phyloP scores from a whole-genome alignment of 208 protist species.

The Trypanosoma melophagium region DNA sequence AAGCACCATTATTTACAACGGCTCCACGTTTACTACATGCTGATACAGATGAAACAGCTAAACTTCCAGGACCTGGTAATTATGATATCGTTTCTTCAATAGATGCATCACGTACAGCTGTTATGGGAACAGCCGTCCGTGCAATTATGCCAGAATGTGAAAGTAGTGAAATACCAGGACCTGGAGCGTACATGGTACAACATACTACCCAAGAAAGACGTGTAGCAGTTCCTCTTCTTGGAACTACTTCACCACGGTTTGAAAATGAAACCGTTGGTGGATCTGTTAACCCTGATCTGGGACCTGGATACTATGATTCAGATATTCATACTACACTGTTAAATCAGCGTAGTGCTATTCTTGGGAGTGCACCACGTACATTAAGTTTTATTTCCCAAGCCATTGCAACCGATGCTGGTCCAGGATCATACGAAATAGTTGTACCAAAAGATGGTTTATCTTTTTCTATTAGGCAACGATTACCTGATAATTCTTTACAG shows the following conservation, averaged over 20 bases:
- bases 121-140: slow-evolving; percentile 32
- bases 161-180: slow-evolving; percentile 21
- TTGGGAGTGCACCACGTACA: slow-evolving; percentile 43
- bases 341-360: slow-evolving; percentile 33
- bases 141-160: neutral
- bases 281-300: slow-evolving; percentile 13
- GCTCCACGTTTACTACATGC: slow-evolving; percentile 24
- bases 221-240: slow-evolving; percentile 16
- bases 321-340: slow-evolving; percentile 1
- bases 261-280: neutral
- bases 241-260: slow-evolving; percentile 16
- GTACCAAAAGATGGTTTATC: slow-evolving; percentile 25
- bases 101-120: neutral
- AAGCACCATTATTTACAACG: slow-evolving; percentile 19
- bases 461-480: slow-evolving; percentile 26
- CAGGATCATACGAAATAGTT: slow-evolving; percentile 33
- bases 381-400: neutral
- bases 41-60: neutral
- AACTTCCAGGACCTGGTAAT: slow-evolving; percentile 36
- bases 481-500: neutral
- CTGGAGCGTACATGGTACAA: slow-evolving; percentile 27
- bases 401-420: slow-evolving; percentile 14
- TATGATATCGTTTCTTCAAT: neutral
- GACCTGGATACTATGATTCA: slow-evolving; percentile 45
- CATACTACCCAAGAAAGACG: slow-evolving; percentile 22